phyloP scores from a whole-genome alignment of 768 basidiomycete genomes.

The Mrakia blollopis region DNA sequence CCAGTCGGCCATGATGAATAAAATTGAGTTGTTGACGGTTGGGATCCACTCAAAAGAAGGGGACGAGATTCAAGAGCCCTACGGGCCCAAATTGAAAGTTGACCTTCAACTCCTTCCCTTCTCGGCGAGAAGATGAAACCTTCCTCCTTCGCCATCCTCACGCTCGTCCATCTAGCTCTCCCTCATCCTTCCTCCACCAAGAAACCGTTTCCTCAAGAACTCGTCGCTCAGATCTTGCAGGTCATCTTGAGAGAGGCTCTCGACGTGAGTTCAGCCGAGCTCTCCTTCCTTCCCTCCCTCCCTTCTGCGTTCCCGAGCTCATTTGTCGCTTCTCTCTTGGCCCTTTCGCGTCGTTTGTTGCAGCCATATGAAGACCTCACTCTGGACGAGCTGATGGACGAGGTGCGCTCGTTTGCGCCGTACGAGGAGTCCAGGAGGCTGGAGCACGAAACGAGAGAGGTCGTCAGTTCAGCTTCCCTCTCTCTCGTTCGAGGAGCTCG shows the following conservation, averaged over 20 bases:
- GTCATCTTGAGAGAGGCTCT: constrained; percentile 17
- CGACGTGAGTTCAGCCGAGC: constrained; percentile 12
- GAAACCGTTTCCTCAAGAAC: background rate
- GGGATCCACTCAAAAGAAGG: background rate
- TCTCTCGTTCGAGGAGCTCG: background rate
- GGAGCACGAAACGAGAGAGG: background rate
- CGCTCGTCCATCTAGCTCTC: constrained; percentile 1
- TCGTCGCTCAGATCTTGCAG: constrained; percentile 10
- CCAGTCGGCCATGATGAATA: constrained; percentile 51
- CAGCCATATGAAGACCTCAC: constrained; percentile 4
- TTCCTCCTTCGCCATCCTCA: constrained; percentile 6
- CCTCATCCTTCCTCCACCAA: background rate
- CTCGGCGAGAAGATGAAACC: background rate
- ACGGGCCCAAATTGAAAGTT: background rate
- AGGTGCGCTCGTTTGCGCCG: constrained; percentile 6
- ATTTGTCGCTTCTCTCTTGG: background rate
- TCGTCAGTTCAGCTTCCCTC: background rate
- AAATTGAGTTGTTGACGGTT: background rate
- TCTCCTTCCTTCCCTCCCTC: background rate
- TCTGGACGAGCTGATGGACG: constrained; percentile 13
- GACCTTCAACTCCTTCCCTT: too few species aligned
- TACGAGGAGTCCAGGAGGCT: background rate
- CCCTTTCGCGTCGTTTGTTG: background rate
- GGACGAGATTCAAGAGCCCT: background rate
- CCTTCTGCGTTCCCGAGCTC: background rate